A percentile compares a stretch with the other conserved stretches of the same genome.
Evolutionary conservation across 257 asterid species (phyloP).

Genomic region (Solanum ossicruentum): DNA sequence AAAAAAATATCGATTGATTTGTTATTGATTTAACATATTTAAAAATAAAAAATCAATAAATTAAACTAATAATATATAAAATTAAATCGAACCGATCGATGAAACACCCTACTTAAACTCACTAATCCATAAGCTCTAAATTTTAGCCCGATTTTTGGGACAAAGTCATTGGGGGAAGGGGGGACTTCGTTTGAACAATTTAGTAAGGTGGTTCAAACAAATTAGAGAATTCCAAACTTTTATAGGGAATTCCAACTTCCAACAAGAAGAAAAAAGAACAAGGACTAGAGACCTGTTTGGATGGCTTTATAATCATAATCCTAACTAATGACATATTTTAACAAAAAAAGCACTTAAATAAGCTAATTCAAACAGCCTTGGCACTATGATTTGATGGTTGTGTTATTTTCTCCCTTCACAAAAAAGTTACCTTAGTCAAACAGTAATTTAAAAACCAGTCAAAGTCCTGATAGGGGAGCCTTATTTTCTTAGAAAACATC

Average conservation of each 20-base stretch:
- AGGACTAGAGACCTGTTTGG: too few species aligned
- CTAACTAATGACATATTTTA: neutral
- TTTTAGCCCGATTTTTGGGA: neutral
- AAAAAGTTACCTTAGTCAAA: neutral
- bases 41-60: too few species aligned
- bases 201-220: neutral
- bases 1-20: too few species aligned
- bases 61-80: too few species aligned
- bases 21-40: too few species aligned
- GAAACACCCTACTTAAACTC: too few species aligned
- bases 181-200: neutral
- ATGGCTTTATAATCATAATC: too few species aligned
- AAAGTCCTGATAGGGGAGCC: neutral
- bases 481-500: neutral
- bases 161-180: neutral
- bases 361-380: neutral
- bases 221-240: neutral
- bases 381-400: neutral
- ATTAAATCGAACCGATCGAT: too few species aligned
- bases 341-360: too few species aligned
- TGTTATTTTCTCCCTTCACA: neutral
- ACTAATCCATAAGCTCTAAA: neutral
- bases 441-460: neutral
- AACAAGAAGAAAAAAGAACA: neutral
- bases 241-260: neutral